A percentile compares a stretch with the other conserved stretches of the same genome.
These are phyloP conservation scores for Malassezia brasiliensis DNA, from an alignment of 1,284 basidiomycete genomes.

Conservation along the genomic window DNA sequence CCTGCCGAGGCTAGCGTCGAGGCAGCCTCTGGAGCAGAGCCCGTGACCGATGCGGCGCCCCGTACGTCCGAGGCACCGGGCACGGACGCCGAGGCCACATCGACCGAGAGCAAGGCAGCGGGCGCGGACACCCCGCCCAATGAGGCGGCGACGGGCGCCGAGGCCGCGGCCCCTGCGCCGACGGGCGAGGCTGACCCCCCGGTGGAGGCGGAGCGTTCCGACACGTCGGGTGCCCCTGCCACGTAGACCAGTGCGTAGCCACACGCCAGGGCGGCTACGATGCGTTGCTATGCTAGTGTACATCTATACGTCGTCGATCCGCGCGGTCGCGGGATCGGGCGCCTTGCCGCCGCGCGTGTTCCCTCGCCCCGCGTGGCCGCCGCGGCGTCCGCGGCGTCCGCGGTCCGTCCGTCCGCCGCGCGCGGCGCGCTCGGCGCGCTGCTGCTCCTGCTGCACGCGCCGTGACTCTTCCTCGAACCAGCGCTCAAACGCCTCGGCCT, in stretches of 20 bases:
- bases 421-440: neutral
- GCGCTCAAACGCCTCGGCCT: slow-evolving; percentile 39
- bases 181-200: too few relatives aligned
- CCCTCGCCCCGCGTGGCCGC: neutral
- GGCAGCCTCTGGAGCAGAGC: neutral
- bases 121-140: too few relatives aligned
- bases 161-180: too few relatives aligned
- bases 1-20: neutral
- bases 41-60: too few relatives aligned
- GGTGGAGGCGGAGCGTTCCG: too few relatives aligned
- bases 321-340: slow-evolving; percentile 6
- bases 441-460: slow-evolving; percentile 26
- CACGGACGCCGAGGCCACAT: too few relatives aligned
- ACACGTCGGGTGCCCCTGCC: too few relatives aligned
- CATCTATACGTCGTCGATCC: slow-evolving; percentile 14
- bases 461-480: slow-evolving; percentile 46
- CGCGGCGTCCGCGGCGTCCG: neutral
- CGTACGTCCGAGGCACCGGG: too few relatives aligned
- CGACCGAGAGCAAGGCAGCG: too few relatives aligned
- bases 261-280: too few relatives aligned
- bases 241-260: too few relatives aligned
- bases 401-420: neutral
- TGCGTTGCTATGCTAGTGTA: neutral
- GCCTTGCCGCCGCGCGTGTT: neutral
- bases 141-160: too few relatives aligned